Evolutionary conservation across 2,329 filamentous ascomycete genomes (phyloP).

Genomic region (Ophiocordyceps camponoti-floridani): DNA sequence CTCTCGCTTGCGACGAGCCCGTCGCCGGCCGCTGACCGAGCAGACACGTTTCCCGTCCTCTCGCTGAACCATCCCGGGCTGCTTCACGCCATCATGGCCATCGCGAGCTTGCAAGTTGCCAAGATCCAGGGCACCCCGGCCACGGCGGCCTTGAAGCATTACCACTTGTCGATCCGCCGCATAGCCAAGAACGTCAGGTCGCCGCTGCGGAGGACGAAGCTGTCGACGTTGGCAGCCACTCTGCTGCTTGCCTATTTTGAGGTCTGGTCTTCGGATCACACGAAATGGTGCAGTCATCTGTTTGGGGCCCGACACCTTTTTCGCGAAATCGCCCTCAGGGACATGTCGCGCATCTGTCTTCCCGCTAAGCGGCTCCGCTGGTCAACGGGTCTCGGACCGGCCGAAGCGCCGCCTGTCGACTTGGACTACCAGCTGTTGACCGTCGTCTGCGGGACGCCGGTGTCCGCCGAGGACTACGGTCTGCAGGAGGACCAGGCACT

Average conservation of each 20-base stretch:
- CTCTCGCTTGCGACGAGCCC: background rate
- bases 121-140: slow-evolving; percentile 57
- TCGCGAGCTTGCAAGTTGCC: slow-evolving; percentile 76
- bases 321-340: slow-evolving; percentile 60
- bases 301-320: slow-evolving; percentile 70
- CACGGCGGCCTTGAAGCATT: slow-evolving; percentile 78
- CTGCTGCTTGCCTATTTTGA: slow-evolving; percentile 82
- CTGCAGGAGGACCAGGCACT: slow-evolving; percentile 12
- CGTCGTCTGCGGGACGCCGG: slow-evolving; percentile 19
- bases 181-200: slow-evolving; percentile 61
- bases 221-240: slow-evolving; percentile 75
- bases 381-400: slow-evolving; percentile 2
- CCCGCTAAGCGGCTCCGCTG: slow-evolving; percentile 32
- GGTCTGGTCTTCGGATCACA: slow-evolving; percentile 84
- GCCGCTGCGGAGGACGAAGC: slow-evolving; percentile 48
- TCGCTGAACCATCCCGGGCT: slow-evolving; percentile 74
- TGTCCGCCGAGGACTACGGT: slow-evolving; percentile 20
- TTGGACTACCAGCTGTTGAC: slow-evolving; percentile 23
- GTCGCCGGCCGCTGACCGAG: background rate
- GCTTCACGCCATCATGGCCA: slow-evolving; percentile 75
- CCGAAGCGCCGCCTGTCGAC: slow-evolving; percentile 14
- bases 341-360: slow-evolving; percentile 55
- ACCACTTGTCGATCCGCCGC: slow-evolving; percentile 66
- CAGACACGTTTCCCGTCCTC: slow-evolving; percentile 65
- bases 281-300: slow-evolving; percentile 89